phyloP scores from a whole-genome alignment of 192 early-diverging fungal genomes.

The Coemansia sp. region DNA sequence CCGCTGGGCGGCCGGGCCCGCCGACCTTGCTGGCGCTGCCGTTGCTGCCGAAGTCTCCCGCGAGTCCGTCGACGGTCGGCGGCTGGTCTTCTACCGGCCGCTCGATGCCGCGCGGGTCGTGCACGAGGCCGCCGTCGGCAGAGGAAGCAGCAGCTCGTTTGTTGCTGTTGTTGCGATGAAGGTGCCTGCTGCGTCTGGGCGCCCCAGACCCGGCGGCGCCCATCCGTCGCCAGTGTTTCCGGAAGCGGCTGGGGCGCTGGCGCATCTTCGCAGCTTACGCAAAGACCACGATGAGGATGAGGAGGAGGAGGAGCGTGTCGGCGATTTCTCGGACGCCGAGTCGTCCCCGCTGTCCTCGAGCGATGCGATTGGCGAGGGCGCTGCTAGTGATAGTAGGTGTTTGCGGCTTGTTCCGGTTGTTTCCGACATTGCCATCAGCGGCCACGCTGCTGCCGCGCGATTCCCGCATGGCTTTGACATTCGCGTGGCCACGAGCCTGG shows the following conservation, averaged over 20 bases:
- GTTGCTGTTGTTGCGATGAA: background rate
- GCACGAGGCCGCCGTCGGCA: constrained; percentile 8
- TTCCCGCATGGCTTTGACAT: constrained; percentile 32
- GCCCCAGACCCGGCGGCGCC: background rate
- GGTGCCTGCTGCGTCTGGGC: background rate
- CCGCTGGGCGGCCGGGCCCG: background rate
- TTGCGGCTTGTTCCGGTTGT: constrained; percentile 20
- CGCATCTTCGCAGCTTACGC: constrained; percentile 28
- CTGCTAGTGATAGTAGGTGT: background rate
- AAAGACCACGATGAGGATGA: constrained; percentile 2
- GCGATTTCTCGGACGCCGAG: constrained; percentile 7
- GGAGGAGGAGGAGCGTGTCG: background rate
- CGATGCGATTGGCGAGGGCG: background rate
- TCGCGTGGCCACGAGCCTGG: constrained; percentile 1
- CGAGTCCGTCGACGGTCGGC: constrained; percentile 27
- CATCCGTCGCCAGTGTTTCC: no score
- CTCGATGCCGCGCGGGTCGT: constrained; percentile 17
- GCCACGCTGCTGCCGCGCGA: background rate
- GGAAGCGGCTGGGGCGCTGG: background rate
- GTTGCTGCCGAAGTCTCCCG: constrained; percentile 17
- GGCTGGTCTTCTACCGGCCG: constrained; percentile 13
- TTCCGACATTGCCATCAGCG: constrained; percentile 28
- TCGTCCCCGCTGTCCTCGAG: background rate
- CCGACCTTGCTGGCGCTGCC: constrained; percentile 9
- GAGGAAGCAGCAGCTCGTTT: background rate